phyloP scores from a whole-genome alignment of 768 basidiomycete species.

The Leccinellum rugosiceps region DNA sequence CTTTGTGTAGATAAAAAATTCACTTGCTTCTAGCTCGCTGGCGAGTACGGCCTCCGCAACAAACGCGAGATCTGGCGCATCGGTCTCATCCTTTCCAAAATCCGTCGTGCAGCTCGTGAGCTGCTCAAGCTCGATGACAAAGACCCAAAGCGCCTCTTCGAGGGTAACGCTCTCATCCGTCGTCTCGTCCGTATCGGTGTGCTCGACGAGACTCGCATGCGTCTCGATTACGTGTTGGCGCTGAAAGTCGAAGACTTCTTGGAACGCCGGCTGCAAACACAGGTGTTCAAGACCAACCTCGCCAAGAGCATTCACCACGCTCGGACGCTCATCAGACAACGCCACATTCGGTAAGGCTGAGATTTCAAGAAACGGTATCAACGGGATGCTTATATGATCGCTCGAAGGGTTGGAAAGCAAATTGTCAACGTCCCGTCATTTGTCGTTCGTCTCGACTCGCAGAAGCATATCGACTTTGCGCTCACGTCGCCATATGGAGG shows the following conservation, averaged over 20 bases:
- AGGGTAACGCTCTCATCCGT: constrained; percentile 94
- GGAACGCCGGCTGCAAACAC: constrained; percentile 97
- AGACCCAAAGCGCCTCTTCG: constrained; percentile 99
- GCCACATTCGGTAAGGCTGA: constrained; percentile 91
- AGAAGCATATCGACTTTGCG: constrained; percentile 99
- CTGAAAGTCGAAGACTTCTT: constrained; percentile 99
- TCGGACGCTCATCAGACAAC: constrained; percentile 94
- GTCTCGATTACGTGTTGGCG: constrained; percentile 99
- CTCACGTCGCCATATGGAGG: constrained; percentile 96
- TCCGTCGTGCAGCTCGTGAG: constrained; percentile 99
- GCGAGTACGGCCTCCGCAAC: constrained; percentile 99
- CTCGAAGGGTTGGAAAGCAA: constrained; percentile 90
- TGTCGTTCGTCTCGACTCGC: constrained; percentile 97
- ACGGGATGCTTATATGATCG: not conserved
- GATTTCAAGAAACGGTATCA: not conserved
- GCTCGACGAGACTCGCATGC: constrained; percentile 98
- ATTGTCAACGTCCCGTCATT: constrained; percentile 99
- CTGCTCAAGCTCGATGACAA: constrained; percentile 99
- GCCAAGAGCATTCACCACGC: constrained; percentile 99
- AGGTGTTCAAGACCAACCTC: constrained; percentile 98
- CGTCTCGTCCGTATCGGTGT: constrained; percentile 99
- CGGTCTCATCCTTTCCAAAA: constrained; percentile 96
- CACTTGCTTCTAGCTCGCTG: constrained; percentile 70
- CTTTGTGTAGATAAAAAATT: not conserved
- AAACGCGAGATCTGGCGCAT: constrained; percentile 99